Conservation (phyloP, 257 asterid genomes). For the Gynochthodes officinalis region DNA sequence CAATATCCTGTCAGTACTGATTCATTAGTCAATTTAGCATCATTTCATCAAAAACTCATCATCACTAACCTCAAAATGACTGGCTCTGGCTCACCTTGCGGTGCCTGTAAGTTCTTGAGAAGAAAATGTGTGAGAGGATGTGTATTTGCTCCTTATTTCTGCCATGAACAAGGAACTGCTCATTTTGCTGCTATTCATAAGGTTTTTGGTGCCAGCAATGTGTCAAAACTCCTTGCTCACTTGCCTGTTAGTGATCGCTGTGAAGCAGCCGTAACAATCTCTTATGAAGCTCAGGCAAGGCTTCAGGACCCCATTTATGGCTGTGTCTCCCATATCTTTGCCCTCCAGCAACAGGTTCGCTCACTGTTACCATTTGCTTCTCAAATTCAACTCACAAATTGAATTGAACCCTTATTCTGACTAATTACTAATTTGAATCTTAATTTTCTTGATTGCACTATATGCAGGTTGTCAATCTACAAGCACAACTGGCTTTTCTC, state of each 20-base stretch:
- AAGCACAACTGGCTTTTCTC: constrained; percentile 43
- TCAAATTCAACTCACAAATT: background rate
- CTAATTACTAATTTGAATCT: background rate
- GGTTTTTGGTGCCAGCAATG: constrained; percentile 58
- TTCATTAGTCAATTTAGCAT: background rate
- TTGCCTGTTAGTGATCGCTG: constrained; percentile 38
- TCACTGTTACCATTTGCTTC: background rate
- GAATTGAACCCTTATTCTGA: constrained; percentile 5
- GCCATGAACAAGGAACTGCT: constrained; percentile 45
- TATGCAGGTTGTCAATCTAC: constrained; percentile 33
- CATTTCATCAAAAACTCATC: constrained; percentile 6
- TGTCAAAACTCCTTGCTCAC: constrained; percentile 44
- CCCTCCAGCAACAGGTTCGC: constrained; percentile 47
- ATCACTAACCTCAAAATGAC: constrained; percentile 37
- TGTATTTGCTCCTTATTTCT: constrained; percentile 48
- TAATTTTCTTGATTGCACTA: background rate
- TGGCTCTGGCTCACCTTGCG: constrained; percentile 75
- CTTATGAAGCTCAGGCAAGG: constrained; percentile 54
- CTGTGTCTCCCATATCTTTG: constrained; percentile 45
- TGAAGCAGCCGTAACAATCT: constrained; percentile 42
- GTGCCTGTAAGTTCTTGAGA: constrained; percentile 51
- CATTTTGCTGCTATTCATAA: constrained; percentile 46
- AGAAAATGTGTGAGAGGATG: constrained; percentile 48
- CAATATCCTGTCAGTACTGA: constrained; percentile 20
- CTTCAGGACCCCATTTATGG: constrained; percentile 52